Base-by-base conservation (phyloP, 2,329 filamentous ascomycete species). In the Aureobasidium sp. region DNA sequence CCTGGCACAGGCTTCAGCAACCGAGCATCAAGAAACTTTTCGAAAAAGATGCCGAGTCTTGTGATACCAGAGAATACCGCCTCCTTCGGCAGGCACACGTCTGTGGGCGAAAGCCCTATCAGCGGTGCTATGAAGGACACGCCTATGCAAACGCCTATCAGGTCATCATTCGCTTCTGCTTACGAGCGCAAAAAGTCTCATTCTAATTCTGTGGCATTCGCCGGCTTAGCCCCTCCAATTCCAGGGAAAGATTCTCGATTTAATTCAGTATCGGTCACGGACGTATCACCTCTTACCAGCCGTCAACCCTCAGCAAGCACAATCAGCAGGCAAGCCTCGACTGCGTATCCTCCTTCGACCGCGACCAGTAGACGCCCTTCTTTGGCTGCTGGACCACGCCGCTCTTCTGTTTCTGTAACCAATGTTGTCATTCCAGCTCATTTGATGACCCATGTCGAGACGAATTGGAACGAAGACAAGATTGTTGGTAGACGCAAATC, bases 361-460 rank as follows among this genome's bases (percentile, higher is more conserved):
- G 23, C 36, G 4, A 27, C 36, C 23, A 38, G 31, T 40, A 47
- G 50, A 64, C 60, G 50, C 27, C 36, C 38, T 3, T 64, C 60
- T 29, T 6, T 50, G 23, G 60, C 40, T 38, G 60, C 40, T 38
- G 60, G 60, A 16, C 60, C 36, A 11, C 48, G 60, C 33, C 48
- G 60, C 27, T 64, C 60, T 43, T 65, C 62, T 31, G 11, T 65
- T 8, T 64, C 61, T 11, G 53, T 65, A 10, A 56, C 51, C 31
- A 65, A 65, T 20, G 62, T 65, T 18, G 62, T 65, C 20, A 65
- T 65, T 10, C 62, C 62, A 20, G 62, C 62, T 8, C 53, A 65
- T 51, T 16, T 65, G 7, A 23, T 65, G 51, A 65, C 51, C 4
- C 53, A 65, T 31, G 20, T 58, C 11, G 62, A 65, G 13, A 65